phyloP scores from a whole-genome alignment of 179 eudicot species.

The Vitellaria paradoxa region DNA sequence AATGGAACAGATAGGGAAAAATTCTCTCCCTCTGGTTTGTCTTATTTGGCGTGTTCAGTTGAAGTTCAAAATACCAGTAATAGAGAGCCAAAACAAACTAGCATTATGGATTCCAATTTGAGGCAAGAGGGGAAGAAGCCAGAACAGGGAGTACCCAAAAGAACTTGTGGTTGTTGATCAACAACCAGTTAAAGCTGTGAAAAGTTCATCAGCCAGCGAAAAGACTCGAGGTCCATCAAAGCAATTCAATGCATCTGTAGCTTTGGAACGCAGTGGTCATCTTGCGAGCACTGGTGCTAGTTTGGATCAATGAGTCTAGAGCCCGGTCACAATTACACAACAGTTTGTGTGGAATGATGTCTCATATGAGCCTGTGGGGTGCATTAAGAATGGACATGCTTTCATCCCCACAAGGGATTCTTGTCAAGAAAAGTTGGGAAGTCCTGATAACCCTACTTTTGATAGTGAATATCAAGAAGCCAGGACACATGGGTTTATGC shows the following conservation, averaged over 20 bases:
- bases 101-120: conserved; percentile 18
- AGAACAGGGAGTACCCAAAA: conserved; percentile 28
- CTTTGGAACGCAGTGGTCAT: conserved; percentile 24
- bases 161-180: conserved; percentile 19
- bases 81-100: conserved; percentile 29
- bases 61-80: conserved; percentile 27
- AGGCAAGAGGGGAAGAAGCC: conserved; percentile 32
- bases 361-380: conserved; percentile 22
- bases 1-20: conserved; percentile 28
- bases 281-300: conserved; percentile 19
- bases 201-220: conserved; percentile 27
- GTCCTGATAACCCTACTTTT: conserved; percentile 26
- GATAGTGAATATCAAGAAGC: conserved; percentile 28
- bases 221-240: conserved; percentile 24
- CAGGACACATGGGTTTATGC: conserved; percentile 25
- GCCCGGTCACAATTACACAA: conserved; percentile 26
- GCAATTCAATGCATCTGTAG: conserved; percentile 21
- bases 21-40: conserved; percentile 26
- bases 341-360: conserved; percentile 23
- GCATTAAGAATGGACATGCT: conserved; percentile 6
- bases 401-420: conserved; percentile 8
- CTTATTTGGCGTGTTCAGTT: conserved; percentile 14
- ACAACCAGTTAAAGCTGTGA: conserved; percentile 23
- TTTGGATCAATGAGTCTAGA: conserved; percentile 27
- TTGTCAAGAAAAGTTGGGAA: conserved; percentile 22